These are phyloP conservation scores for Rhypophila decipiens DNA, from an alignment of 495 filamentous ascomycete species.

Conservation along the genomic window DNA sequence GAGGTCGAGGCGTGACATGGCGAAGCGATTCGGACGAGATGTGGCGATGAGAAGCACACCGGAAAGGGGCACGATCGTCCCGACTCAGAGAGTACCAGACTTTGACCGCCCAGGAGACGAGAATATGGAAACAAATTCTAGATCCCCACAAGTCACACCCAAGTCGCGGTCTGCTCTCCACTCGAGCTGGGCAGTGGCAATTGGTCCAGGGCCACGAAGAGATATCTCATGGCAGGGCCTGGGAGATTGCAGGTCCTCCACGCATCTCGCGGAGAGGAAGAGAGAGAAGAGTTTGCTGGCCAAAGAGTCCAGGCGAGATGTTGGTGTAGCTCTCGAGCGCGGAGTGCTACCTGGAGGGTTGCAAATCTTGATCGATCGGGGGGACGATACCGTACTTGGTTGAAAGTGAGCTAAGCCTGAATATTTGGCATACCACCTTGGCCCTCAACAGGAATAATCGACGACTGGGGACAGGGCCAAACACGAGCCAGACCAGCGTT, in stretches of 20 bases:
- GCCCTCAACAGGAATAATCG: slow-evolving; percentile 12
- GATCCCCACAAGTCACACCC: slow-evolving; percentile 16
- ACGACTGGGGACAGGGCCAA: slow-evolving; percentile 11
- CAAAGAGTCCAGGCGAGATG: too few species aligned
- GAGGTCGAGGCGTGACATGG: slow-evolving; percentile 27
- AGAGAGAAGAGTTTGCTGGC: too few species aligned
- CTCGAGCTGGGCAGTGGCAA: slow-evolving; percentile 16
- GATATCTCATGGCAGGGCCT: slow-evolving; percentile 20
- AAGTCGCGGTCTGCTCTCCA: slow-evolving; percentile 13
- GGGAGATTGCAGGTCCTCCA: slow-evolving; percentile 5
- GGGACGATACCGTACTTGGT: slow-evolving; percentile 15
- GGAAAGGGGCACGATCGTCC: background rate
- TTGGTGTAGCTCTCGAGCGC: too few species aligned
- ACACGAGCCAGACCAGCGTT: slow-evolving; percentile 14
- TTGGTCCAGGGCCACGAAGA: slow-evolving; percentile 8
- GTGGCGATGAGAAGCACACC: too few species aligned
- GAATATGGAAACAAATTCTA: slow-evolving; percentile 8
- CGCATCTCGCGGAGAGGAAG: too few species aligned
- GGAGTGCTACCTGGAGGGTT: too few species aligned
- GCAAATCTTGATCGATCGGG: slow-evolving; percentile 2
- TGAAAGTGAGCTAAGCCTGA: slow-evolving; percentile 19
- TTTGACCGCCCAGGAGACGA: slow-evolving; percentile 10
- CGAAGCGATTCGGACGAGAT: background rate
- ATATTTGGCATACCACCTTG: slow-evolving; percentile 10
- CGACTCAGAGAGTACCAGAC: too few species aligned